Base-by-base conservation (phyloP, 2,329 filamentous ascomycete genomes). In the Teratosphaeria pseudoeucalypti region DNA sequence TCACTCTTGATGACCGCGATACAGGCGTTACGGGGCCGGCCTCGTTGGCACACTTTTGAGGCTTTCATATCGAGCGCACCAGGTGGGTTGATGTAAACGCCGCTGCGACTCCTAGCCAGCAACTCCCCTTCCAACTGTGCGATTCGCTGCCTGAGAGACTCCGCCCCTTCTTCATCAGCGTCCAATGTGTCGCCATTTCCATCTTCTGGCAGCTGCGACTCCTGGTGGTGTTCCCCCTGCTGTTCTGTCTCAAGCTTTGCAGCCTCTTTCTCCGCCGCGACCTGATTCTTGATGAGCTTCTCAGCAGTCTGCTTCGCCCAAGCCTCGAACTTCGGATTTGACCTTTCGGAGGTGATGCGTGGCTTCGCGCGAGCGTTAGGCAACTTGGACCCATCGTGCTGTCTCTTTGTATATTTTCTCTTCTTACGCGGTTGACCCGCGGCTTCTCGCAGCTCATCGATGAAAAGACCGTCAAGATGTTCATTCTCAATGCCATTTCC, bases 41-140 rank as follows among this genome's bases (percentile, higher is more conserved):
- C 78, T 49, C 43, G 43, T n/a, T 49, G 43, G 7, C 23, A 49
- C 1, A 49, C 43, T 6, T n/a, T 49, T 49, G 69, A 27, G 49
- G 64, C 56, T 54, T 72, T 70, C 29, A 63, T 43, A 19, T 66
- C 66, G 14, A 64, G 67, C n/a, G 74, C 76, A 16, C 75, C 75
- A 27, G 74, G 75, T n/a, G 76, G 76, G 60, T 79, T 74, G 57
- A 79, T 67, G 61, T 77, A 78, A 0, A 79, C 57, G 0, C 76
- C 76, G 39, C 75, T 70, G 4, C 64, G 62, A 9, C 65, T 57
- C 32, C 69, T 69, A n/a, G 65, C 63, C 29, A 68, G 61, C n/a
- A 74, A 69, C 10, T 68, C 65, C 6, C 65, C 63, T 37, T 72
- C 66, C 16, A 71, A 14, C 47, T 47, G 55, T 16, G 55, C 55